Evolutionary conservation across 2,329 filamentous ascomycete genomes (phyloP).

Genomic region (Phyllosticta ampelicida): DNA sequence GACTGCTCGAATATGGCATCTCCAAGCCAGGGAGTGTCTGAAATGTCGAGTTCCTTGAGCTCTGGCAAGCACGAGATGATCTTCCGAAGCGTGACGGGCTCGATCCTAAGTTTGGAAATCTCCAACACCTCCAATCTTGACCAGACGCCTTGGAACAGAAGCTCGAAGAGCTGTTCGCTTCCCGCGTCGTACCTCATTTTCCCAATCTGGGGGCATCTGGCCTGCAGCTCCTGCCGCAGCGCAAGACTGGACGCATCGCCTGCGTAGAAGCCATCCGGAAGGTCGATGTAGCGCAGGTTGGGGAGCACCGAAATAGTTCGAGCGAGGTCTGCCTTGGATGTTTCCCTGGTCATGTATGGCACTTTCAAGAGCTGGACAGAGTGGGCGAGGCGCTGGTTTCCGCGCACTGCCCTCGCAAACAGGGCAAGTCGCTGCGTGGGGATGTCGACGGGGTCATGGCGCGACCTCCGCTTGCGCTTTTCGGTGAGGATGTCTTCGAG

Average conservation of each 20-base stretch:
- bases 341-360: conserved; percentile 90
- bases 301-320: conserved; percentile 75
- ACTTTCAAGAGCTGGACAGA: conserved; percentile 73
- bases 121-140: conserved; percentile 62
- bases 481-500: conserved; percentile 74
- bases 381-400: conserved; percentile 58
- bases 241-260: conserved; percentile 67
- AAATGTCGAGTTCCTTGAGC: conserved; percentile 65
- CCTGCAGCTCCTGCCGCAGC: conserved; percentile 74
- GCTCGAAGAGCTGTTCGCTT: conserved; percentile 65
- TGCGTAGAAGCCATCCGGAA: conserved; percentile 77
- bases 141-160: conserved; percentile 58
- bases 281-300: conserved; percentile 78
- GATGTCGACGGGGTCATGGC: conserved; percentile 69
- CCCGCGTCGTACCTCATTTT: conserved; percentile 82
- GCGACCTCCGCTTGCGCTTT: conserved; percentile 43
- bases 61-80: conserved; percentile 57
- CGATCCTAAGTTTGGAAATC: conserved; percentile 55
- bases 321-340: conserved; percentile 72
- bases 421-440: conserved; percentile 65
- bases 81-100: conserved; percentile 58
- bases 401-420: conserved; percentile 70
- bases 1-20: conserved; percentile 65
- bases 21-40: conserved; percentile 57
- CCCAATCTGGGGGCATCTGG: conserved; percentile 68